Percentiles rank a stretch among this genome's conserved stretches.
Evolutionary conservation across 2,329 filamentous ascomycete species (phyloP).

Genomic region (Rasamsonia emersonii): DNA sequence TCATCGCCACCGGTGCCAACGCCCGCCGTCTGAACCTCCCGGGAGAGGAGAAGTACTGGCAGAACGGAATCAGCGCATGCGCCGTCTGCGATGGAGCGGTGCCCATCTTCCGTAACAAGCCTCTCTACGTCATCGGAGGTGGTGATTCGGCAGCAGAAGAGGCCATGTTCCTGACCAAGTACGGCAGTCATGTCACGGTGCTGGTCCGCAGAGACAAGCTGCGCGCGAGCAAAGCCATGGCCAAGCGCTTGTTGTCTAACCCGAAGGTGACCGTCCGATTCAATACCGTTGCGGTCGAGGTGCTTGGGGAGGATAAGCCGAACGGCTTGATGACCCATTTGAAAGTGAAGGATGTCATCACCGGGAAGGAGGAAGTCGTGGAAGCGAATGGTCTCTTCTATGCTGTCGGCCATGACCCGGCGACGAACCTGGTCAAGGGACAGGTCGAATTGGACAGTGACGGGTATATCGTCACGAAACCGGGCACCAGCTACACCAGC

Average conservation of each 20-base stretch:
- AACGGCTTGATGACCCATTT: conserved; percentile 79
- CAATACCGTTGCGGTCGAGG: conserved; percentile 72
- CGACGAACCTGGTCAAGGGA: conserved; percentile 80
- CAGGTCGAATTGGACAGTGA: conserved; percentile 84
- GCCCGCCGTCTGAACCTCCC: conserved; percentile 72
- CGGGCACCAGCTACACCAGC: conserved; percentile 81
- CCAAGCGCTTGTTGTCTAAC: conserved; percentile 69
- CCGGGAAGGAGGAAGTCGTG: conserved; percentile 70
- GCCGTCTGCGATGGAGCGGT: conserved; percentile 96
- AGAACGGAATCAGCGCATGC: conserved; percentile 90
- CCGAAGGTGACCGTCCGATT: conserved; percentile 87
- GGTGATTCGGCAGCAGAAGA: conserved; percentile 97
- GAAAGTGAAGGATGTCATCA: conserved; percentile 68
- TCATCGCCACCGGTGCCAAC: conserved; percentile 92
- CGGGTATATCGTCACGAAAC: conserved; percentile 81
- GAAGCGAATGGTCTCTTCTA: conserved; percentile 93
- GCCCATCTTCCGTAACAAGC: conserved; percentile 95
- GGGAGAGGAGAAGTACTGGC: conserved; percentile 95
- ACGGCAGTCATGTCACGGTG: conserved; percentile 89
- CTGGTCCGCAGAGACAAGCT: conserved; percentile 81
- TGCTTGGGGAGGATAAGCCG: conserved; percentile 69
- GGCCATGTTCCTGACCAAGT: conserved; percentile 95
- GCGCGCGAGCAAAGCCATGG: conserved; percentile 86
- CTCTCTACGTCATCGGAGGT: conserved; percentile 88
- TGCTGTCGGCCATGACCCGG: conserved; percentile 92